A percentile compares a stretch with the other conserved stretches of the same genome.
Evolutionary conservation across 345 rosid genomes (phyloP).

Genomic region (Citrus unshiu): DNA sequence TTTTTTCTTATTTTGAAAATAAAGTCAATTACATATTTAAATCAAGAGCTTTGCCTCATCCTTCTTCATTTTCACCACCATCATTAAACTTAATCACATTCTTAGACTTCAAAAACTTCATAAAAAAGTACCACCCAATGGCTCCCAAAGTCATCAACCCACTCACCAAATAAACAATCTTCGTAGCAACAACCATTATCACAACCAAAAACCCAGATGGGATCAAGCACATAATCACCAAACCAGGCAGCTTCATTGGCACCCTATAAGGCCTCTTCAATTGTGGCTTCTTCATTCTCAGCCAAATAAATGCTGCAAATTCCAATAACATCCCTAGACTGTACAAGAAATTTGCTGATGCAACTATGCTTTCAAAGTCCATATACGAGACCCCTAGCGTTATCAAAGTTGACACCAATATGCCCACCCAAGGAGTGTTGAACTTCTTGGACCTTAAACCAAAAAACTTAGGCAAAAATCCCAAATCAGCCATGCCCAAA

Average conservation of each 20-base stretch:
- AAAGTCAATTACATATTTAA: no score
- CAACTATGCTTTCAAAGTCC: conserved; percentile 37
- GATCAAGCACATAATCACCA: conserved; percentile 47
- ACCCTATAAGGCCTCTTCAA: conserved; percentile 43
- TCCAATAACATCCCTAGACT: conserved; percentile 54
- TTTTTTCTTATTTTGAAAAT: no score
- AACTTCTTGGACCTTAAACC: conserved; percentile 36
- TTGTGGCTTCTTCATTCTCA: conserved; percentile 36
- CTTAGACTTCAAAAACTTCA: conserved; percentile 32
- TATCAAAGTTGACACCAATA: conserved; percentile 35
- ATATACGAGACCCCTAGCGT: conserved; percentile 42
- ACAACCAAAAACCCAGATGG: conserved; percentile 47
- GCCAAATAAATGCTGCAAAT: conserved; percentile 49
- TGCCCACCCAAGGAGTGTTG: conserved; percentile 54
- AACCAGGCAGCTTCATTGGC: conserved; percentile 33
- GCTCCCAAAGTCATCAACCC: conserved; percentile 46
- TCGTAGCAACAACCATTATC: conserved; percentile 40
- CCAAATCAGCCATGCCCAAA: conserved; percentile 61
- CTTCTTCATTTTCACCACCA: conserved; percentile 5
- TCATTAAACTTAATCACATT: conserved; percentile 12
- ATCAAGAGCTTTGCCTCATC: background rate
- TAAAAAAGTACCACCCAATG: conserved; percentile 41
- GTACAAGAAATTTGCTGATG: conserved; percentile 49
- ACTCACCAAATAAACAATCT: conserved; percentile 36
- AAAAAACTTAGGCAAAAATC: conserved; percentile 38